Conservation (phyloP, 2,329 filamentous ascomycete genomes). For the Talaromyces sp. region DNA sequence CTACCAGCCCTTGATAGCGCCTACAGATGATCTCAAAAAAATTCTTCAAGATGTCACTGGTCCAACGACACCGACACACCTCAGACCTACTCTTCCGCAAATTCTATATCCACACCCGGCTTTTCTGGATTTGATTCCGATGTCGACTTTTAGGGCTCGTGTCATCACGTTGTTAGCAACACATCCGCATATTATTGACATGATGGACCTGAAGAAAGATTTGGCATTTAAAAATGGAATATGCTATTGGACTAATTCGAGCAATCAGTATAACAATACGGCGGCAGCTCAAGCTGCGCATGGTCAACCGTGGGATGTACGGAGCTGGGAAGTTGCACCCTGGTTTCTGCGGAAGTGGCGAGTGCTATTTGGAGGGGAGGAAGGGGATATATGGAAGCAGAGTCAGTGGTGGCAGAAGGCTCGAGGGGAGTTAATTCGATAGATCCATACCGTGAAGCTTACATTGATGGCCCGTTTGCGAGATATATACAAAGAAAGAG, state of each 20-base stretch:
- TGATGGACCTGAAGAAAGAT: slow-evolving; percentile 38
- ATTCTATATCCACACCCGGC: slow-evolving; percentile 39
- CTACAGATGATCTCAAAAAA: background rate
- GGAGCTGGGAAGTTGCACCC: background rate
- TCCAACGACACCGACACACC: slow-evolving; percentile 29
- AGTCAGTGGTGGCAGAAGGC: background rate
- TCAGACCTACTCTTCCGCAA: slow-evolving; percentile 38
- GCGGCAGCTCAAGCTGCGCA: background rate
- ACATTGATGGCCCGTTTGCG: too few relatives aligned
- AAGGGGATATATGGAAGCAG: background rate
- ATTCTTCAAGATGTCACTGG: slow-evolving; percentile 24
- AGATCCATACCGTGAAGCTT: background rate
- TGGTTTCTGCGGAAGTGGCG: background rate
- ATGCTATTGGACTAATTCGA: slow-evolving; percentile 19
- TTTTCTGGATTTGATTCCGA: slow-evolving; percentile 36
- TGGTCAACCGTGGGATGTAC: background rate
- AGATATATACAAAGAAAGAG: too few relatives aligned
- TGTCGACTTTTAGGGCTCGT: slow-evolving; percentile 32
- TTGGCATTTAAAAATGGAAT: slow-evolving; percentile 32
- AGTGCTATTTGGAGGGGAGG: background rate
- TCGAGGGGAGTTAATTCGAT: slow-evolving; percentile 16
- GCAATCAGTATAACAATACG: slow-evolving; percentile 1
- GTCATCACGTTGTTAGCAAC: slow-evolving; percentile 33
- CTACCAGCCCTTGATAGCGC: slow-evolving; percentile 20
- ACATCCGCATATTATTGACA: slow-evolving; percentile 29